Evolutionary conservation across 2,329 filamentous ascomycete species (phyloP).

Genomic region (Ustulina deusta): DNA sequence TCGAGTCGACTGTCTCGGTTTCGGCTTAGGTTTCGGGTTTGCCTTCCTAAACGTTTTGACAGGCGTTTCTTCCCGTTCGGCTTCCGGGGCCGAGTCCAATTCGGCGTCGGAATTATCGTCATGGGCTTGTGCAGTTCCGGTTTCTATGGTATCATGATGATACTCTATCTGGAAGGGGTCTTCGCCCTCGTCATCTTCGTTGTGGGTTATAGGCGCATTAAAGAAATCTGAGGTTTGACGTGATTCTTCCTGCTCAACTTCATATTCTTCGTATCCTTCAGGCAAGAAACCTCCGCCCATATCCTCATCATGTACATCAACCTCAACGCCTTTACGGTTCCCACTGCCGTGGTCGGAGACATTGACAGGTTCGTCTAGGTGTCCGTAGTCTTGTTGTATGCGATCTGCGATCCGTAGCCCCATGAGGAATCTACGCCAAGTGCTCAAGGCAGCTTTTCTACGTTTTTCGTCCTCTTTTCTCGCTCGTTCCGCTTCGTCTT

Average conservation of each 20-base stretch:
- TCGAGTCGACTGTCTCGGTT: slow-evolving; percentile 42
- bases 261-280: slow-evolving; percentile 47
- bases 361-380: slow-evolving; percentile 64
- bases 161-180: slow-evolving; percentile 50
- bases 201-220: slow-evolving; percentile 34
- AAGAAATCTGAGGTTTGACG: slow-evolving; percentile 47
- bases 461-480: slow-evolving; percentile 88
- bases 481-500: slow-evolving; percentile 78
- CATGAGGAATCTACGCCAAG: slow-evolving; percentile 90
- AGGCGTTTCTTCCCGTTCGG: slow-evolving; percentile 35
- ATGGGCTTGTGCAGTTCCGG: slow-evolving; percentile 25
- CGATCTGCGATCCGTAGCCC: slow-evolving; percentile 85
- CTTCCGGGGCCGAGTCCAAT: slow-evolving; percentile 27
- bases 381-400: slow-evolving; percentile 80
- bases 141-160: slow-evolving; percentile 34
- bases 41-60: slow-evolving; percentile 40
- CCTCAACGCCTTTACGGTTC: slow-evolving; percentile 29
- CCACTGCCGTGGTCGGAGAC: slow-evolving; percentile 64
- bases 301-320: slow-evolving; percentile 54
- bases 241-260: slow-evolving; percentile 35
- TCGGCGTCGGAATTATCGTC: slow-evolving; percentile 24
- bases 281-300: slow-evolving; percentile 72
- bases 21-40: slow-evolving; percentile 45
- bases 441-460: slow-evolving; percentile 75
- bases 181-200: slow-evolving; percentile 46